Evolutionary conservation across 164 flowering plant genomes (phyloP).

Genomic region (Annona squamosa): DNA sequence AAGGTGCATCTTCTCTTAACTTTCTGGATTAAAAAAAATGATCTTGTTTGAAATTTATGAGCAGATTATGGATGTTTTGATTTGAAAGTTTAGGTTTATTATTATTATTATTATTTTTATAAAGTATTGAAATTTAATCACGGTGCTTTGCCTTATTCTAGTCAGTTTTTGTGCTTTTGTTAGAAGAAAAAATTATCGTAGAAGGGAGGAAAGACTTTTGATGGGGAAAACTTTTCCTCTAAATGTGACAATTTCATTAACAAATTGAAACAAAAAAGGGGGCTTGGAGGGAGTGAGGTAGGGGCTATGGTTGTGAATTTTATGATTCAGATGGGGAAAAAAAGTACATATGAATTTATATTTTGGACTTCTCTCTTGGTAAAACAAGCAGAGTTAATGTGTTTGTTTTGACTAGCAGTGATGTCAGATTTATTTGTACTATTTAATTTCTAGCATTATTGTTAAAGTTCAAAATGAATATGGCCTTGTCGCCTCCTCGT

Average conservation of each 20-base stretch:
- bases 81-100: background rate
- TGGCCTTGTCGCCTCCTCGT: too few relatives aligned
- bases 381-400: background rate
- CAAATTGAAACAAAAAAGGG: too few relatives aligned
- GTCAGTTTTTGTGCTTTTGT: background rate
- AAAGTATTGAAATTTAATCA: background rate
- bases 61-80: background rate
- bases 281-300: too few relatives aligned
- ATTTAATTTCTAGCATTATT: background rate
- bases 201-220: too few relatives aligned
- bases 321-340: too few relatives aligned
- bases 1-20: conserved; percentile 45
- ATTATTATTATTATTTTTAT: background rate
- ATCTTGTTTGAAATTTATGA: background rate
- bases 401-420: background rate
- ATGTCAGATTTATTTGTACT: background rate
- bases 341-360: too few relatives aligned
- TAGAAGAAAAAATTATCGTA: too few relatives aligned
- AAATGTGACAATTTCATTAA: too few relatives aligned
- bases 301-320: too few relatives aligned
- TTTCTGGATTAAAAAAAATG: background rate
- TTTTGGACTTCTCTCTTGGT: too few relatives aligned
- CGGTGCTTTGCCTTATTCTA: background rate
- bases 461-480: too few relatives aligned
- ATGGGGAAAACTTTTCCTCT: too few relatives aligned